phyloP scores from a whole-genome alignment of 345 rosid genomes.

The Ailanthus altissimus region DNA sequence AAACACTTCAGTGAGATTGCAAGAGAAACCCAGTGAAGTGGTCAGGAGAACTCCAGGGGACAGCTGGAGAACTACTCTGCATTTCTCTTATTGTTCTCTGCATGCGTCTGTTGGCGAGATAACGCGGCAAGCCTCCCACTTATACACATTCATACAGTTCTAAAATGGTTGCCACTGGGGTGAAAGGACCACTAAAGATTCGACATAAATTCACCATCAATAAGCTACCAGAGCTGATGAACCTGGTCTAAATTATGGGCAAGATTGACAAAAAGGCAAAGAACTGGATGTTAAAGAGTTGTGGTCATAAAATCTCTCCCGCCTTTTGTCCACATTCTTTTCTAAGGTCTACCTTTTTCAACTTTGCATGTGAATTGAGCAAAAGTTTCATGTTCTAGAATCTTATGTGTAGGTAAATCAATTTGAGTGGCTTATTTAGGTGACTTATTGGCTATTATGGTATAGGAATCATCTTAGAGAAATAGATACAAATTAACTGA shows the following conservation, averaged over 20 bases:
- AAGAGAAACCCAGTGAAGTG: constrained; percentile 33
- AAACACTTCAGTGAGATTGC: constrained; percentile 37
- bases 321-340: not conserved
- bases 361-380: not conserved
- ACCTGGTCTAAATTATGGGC: constrained; percentile 22
- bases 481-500: too few species aligned
- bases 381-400: not conserved
- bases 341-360: not conserved
- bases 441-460: not conserved
- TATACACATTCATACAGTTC: not conserved
- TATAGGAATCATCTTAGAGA: too few species aligned
- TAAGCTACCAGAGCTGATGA: constrained; percentile 12
- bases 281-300: not conserved
- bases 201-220: not conserved
- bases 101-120: not conserved
- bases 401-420: not conserved
- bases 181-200: constrained; percentile 11
- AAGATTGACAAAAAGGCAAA: not conserved
- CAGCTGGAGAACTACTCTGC: constrained; percentile 20
- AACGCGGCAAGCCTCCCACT: not conserved
- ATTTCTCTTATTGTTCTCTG: not conserved
- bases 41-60: constrained; percentile 40
- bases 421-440: not conserved
- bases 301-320: not conserved
- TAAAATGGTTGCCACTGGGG: not conserved